Evolutionary conservation across 2,329 filamentous ascomycete genomes (phyloP).

Genomic region (Fusarium mundagurra): DNA sequence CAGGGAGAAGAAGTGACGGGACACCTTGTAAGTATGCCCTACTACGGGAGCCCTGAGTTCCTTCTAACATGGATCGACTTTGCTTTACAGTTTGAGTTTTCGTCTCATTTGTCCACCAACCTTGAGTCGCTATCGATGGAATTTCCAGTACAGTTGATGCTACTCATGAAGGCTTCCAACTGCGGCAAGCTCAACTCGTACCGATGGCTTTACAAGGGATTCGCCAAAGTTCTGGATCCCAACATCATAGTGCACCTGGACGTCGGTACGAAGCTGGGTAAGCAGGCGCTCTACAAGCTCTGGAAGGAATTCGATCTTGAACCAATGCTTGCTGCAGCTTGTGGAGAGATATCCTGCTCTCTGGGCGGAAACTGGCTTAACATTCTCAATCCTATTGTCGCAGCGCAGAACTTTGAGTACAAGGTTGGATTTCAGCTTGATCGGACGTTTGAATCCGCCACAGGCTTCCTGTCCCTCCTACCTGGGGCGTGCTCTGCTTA

Average conservation of each 20-base stretch:
- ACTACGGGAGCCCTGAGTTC: rapidly evolving
- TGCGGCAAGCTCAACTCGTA: constrained; percentile 8
- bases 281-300: background rate
- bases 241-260: background rate
- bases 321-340: background rate
- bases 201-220: background rate
- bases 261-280: background rate
- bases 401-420: constrained; percentile 1
- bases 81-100: background rate
- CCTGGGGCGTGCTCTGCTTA: background rate
- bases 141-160: background rate
- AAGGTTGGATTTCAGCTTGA: constrained; percentile 2
- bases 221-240: background rate
- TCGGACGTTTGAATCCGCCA: background rate
- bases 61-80: rapidly evolving
- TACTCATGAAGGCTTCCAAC: background rate
- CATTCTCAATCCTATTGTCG: background rate
- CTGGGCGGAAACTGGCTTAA: background rate
- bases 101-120: background rate
- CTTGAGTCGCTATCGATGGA: background rate
- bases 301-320: background rate
- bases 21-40: background rate
- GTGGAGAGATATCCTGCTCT: background rate
- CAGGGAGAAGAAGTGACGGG: background rate
- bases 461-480: background rate